These are phyloP conservation scores for Larix sibirica DNA, from an alignment of 83 land plant species.

Conservation along the genomic window DNA sequence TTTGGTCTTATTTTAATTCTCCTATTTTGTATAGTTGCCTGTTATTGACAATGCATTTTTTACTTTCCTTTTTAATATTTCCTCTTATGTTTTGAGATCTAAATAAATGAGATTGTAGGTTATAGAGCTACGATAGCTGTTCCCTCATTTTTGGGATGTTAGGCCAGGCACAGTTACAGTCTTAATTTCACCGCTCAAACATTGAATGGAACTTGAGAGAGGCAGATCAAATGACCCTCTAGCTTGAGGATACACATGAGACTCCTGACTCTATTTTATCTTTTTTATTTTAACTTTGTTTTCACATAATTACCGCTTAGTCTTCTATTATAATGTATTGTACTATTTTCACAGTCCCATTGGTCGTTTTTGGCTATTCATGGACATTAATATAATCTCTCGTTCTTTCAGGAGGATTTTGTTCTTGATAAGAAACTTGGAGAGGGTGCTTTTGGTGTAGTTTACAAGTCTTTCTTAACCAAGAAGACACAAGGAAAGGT, in stretches of 20 bases:
- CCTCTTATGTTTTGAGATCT: not conserved
- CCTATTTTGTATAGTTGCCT: too few relatives aligned
- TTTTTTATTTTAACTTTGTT: not conserved
- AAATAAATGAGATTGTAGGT: not conserved
- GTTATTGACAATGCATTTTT: conserved; percentile 1
- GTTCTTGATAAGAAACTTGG: conserved; percentile 93
- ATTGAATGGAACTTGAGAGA: too few relatives aligned
- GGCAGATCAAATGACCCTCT: too few relatives aligned
- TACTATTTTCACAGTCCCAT: not conserved
- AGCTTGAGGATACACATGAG: too few relatives aligned
- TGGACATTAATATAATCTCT: conserved; percentile 11
- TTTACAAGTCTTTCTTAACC: conserved; percentile 75
- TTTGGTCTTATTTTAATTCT: not conserved
- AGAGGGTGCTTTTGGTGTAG: conserved; percentile 97
- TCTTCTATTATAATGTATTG: not conserved
- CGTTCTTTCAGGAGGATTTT: conserved; percentile 71
- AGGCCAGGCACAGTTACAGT: too few relatives aligned
- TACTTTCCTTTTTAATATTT: not conserved
- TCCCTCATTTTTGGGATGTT: too few relatives aligned
- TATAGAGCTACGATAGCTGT: not conserved
- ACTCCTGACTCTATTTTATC: too few relatives aligned
- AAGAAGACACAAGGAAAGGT: conserved; percentile 56
- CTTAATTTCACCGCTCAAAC: too few relatives aligned
- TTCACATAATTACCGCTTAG: not conserved
- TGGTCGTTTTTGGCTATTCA: conserved; percentile 7